Percentiles rank a stretch among this genome's conserved stretches.
Evolutionary conservation across 2,329 filamentous ascomycete species (phyloP).

Genomic region (Alternaria sp.): DNA sequence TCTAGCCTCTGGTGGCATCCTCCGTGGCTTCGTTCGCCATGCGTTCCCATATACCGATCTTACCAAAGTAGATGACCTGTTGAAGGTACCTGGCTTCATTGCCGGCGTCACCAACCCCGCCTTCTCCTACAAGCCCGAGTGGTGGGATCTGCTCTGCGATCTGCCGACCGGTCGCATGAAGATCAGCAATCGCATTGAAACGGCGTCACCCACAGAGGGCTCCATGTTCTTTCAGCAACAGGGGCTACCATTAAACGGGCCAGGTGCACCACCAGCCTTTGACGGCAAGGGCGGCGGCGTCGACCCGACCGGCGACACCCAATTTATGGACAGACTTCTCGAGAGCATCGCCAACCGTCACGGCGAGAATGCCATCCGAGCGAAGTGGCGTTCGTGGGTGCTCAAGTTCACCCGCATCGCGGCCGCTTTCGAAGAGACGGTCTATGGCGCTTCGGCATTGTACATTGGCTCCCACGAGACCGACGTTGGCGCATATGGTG

Average conservation of each 20-base stretch:
- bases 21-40: constrained; percentile 92
- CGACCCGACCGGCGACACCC: constrained; percentile 83
- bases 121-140: constrained; percentile 92
- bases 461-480: constrained; percentile 80
- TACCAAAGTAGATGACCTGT: constrained; percentile 94
- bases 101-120: constrained; percentile 97
- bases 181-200: constrained; percentile 87
- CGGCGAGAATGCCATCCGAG: constrained; percentile 83
- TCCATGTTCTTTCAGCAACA: constrained; percentile 86
- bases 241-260: constrained; percentile 37
- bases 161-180: constrained; percentile 90
- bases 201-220: constrained; percentile 81
- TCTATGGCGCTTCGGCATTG: constrained; percentile 90
- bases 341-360: constrained; percentile 84
- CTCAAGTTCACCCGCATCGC: constrained; percentile 90
- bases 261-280: constrained; percentile 20
- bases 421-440: constrained; percentile 91
- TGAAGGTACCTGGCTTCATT: constrained; percentile 96
- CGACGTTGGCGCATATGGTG: constrained; percentile 55
- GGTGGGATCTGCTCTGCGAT: constrained; percentile 98
- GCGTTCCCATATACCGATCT: constrained; percentile 98
- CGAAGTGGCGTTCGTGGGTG: constrained; percentile 96
- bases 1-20: constrained; percentile 86
- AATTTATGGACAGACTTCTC: constrained; percentile 87
- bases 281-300: constrained; percentile 47